Evolutionary conservation across 202 grass and related monocot species (phyloP).

Genomic region (Tripidium arundinaceum): DNA sequence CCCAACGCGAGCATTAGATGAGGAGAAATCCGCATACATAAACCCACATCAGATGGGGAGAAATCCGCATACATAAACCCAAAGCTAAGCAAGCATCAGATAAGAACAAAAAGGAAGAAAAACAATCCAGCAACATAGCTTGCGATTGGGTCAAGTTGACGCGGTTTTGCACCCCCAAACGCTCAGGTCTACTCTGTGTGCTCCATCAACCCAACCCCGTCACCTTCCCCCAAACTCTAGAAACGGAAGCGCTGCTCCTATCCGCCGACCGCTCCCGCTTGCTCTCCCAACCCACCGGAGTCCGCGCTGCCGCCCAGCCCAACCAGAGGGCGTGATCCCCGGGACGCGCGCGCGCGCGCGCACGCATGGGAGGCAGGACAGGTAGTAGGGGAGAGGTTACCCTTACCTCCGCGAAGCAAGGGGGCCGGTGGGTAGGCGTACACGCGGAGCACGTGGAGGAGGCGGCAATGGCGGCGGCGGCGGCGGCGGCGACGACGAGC

Average conservation of each 20-base stretch:
- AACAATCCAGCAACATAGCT: not conserved
- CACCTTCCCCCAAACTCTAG: not conserved
- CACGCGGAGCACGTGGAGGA: not conserved
- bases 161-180: not conserved
- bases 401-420: not conserved
- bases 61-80: not conserved
- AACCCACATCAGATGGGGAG: no score
- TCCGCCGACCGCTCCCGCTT: not conserved
- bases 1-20: not conserved
- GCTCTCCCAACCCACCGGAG: not conserved
- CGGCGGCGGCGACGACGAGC: not conserved
- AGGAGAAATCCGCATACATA: not conserved
- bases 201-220: not conserved
- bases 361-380: not conserved
- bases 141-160: slow-evolving; percentile 2
- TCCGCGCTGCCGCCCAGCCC: not conserved
- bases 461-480: slow-evolving; percentile 9
- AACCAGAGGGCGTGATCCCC: not conserved
- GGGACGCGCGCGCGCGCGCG: not conserved
- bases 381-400: not conserved
- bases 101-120: not conserved
- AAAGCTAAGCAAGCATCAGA: not conserved
- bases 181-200: not conserved
- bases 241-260: not conserved
- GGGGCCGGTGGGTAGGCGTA: not conserved